phyloP scores from a whole-genome alignment of 164 flowering plant genomes.

The Hamamelis virginiana region DNA sequence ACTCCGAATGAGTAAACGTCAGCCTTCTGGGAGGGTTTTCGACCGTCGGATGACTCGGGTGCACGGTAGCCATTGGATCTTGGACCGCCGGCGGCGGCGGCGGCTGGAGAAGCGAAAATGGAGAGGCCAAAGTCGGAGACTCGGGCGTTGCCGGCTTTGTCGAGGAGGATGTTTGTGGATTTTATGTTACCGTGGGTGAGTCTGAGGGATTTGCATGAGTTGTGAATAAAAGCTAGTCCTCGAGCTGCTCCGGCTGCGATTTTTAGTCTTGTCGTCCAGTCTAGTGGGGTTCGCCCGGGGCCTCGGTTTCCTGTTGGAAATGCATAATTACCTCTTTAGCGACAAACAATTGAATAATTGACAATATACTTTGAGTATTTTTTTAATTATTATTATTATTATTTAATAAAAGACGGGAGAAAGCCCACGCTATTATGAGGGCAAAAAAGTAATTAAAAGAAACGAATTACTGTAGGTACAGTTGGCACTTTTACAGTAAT shows the following conservation, averaged over 20 bases:
- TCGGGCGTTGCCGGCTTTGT: slow-evolving; percentile 51
- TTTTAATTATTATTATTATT: too few species aligned
- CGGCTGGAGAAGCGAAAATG: slow-evolving; percentile 36
- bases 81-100: slow-evolving; percentile 17
- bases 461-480: not conserved
- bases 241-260: slow-evolving; percentile 86
- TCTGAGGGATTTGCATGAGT: slow-evolving; percentile 40
- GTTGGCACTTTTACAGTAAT: not conserved
- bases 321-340: not conserved
- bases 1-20: slow-evolving; percentile 87
- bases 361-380: too few species aligned
- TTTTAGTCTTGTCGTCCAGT: slow-evolving; percentile 77
- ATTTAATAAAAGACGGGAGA: too few species aligned
- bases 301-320: slow-evolving; percentile 71
- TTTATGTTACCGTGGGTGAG: slow-evolving; percentile 80
- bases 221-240: slow-evolving; percentile 72
- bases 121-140: slow-evolving; percentile 72
- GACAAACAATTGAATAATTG: too few species aligned
- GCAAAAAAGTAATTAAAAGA: slow-evolving; percentile 4
- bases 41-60: slow-evolving; percentile 54
- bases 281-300: slow-evolving; percentile 80
- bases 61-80: slow-evolving; percentile 75
- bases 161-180: slow-evolving; percentile 78
- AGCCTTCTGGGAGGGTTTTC: slow-evolving; percentile 57
- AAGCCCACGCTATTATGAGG: too few species aligned